Evolutionary conservation across 2,329 filamentous ascomycete species (phyloP).

Genomic region (Neofusicoccum sp.): DNA sequence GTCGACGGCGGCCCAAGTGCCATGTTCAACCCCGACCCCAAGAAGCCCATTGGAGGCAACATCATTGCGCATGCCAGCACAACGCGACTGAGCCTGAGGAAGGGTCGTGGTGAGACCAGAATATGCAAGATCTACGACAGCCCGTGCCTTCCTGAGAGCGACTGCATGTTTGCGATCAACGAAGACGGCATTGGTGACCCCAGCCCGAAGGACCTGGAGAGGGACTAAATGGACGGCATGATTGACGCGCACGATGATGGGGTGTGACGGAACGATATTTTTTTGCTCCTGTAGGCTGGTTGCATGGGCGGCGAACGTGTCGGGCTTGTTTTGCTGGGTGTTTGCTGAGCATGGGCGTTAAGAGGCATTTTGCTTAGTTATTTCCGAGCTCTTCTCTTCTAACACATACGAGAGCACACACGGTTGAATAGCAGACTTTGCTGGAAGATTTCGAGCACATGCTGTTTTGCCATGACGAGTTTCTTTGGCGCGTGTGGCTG

Average conservation of each 20-base stretch:
- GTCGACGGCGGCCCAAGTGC: conserved; percentile 93
- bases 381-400: not conserved
- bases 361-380: not conserved
- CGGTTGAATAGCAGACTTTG: not conserved
- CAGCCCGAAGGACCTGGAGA: conserved; percentile 91
- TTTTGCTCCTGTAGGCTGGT: not conserved
- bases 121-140: conserved; percentile 99
- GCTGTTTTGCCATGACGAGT: not conserved
- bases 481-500: not conserved
- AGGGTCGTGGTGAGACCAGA: conserved; percentile 90
- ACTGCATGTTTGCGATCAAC: conserved; percentile 94
- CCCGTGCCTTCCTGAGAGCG: conserved; percentile 92
- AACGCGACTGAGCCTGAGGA: conserved; percentile 90
- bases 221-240: conserved; percentile 53
- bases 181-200: conserved; percentile 97
- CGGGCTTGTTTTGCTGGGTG: not conserved
- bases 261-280: not conserved
- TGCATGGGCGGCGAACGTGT: conserved; percentile 9
- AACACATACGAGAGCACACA: too few species aligned
- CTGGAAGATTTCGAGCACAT: not conserved
- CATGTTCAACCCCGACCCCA: conserved; percentile 99
- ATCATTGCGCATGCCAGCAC: conserved; percentile 98
- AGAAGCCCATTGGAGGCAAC: conserved; percentile 98
- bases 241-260: not conserved
- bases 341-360: conserved; percentile 14